Conservation (phyloP, 2,329 filamentous ascomycete species). For the Aspergillus intermedius region DNA sequence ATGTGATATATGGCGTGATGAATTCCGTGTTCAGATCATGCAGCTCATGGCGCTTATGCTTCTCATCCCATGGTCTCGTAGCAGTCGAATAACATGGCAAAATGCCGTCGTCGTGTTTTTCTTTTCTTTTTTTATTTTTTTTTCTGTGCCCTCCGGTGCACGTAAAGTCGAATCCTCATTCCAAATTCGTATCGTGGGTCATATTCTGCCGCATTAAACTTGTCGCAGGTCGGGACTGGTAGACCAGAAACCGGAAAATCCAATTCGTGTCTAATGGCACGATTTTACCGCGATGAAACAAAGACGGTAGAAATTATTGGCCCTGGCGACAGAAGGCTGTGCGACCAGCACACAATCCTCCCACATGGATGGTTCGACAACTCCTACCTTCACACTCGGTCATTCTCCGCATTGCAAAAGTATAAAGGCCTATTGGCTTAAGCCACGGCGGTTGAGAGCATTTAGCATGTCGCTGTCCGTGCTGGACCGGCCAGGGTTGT, state of each 20-base stretch:
- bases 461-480: constrained; percentile 48
- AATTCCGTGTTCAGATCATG: constrained; percentile 22
- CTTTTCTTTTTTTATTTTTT: neutral
- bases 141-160: neutral
- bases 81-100: constrained; percentile 13
- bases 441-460: constrained; percentile 37
- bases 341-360: constrained; percentile 21
- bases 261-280: neutral
- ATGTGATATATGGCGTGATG: constrained; percentile 4
- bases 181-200: too few relatives aligned
- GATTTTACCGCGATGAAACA: neutral
- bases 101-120: neutral
- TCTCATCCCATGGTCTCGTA: constrained; percentile 24
- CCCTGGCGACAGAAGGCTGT: constrained; percentile 1
- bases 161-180: too few relatives aligned
- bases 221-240: too few relatives aligned
- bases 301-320: neutral
- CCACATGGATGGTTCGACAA: neutral
- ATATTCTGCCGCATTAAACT: too few relatives aligned
- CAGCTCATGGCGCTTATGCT: constrained; percentile 27
- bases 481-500: constrained; percentile 36
- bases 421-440: constrained; percentile 20
- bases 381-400: constrained; percentile 1
- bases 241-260: too few relatives aligned
- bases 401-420: neutral